Conservation (phyloP, 306 rosid species). For the Rubus idaeus region DNA sequence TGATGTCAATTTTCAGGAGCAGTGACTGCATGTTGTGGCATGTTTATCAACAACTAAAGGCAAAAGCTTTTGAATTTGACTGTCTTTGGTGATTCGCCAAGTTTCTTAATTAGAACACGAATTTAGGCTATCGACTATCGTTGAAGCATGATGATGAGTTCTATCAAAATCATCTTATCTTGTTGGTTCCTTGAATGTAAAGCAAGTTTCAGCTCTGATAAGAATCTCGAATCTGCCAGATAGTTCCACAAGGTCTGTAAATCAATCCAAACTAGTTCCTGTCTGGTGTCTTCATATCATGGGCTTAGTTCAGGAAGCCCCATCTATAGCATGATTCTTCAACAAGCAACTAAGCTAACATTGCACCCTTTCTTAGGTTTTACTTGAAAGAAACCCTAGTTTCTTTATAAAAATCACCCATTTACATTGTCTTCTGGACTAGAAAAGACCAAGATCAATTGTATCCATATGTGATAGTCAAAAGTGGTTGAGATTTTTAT, state of each 20-base stretch:
- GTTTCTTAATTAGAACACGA: background rate
- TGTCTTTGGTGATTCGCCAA: background rate
- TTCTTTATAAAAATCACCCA: background rate
- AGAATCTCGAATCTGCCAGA: constrained; percentile 1
- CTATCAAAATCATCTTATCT: background rate
- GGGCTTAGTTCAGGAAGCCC: background rate
- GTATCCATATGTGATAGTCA: background rate
- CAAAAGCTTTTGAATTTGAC: background rate
- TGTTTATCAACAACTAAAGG: background rate
- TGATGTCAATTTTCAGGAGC: background rate
- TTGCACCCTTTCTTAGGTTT: background rate
- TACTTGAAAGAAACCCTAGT: background rate
- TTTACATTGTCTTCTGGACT: background rate
- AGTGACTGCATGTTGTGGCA: background rate
- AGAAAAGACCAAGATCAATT: background rate
- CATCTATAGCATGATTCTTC: background rate
- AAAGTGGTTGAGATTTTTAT: background rate
- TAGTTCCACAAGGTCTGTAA: constrained; percentile 1
- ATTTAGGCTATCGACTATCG: too few relatives aligned
- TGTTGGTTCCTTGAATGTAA: background rate
- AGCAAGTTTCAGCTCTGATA: background rate
- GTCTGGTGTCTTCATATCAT: constrained; percentile 3
- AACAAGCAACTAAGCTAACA: background rate
- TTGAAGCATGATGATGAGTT: background rate
- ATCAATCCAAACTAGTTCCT: background rate